Conservation (phyloP, 176 grass and related monocot genomes). For the Cenchrus americanus region DNA sequence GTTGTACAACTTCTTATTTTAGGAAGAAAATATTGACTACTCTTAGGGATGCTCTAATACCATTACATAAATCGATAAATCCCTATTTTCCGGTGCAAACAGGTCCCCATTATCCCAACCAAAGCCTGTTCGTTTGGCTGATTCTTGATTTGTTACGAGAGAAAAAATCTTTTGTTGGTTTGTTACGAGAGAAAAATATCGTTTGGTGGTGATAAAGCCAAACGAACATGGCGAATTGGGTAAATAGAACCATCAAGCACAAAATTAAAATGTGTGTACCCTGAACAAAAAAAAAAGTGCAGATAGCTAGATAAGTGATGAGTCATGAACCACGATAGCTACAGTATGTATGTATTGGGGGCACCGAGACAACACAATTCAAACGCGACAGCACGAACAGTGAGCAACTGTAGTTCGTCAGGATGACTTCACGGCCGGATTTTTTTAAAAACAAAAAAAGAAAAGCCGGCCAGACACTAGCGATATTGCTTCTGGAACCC, state of each 20-base stretch:
- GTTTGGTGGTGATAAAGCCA: too few species aligned
- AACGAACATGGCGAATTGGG: too few species aligned
- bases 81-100: background rate
- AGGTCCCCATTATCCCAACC: background rate
- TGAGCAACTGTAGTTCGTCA: background rate
- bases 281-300: background rate
- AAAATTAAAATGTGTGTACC: background rate
- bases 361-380: slow-evolving; percentile 17
- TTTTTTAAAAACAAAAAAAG: too few species aligned
- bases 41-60: background rate
- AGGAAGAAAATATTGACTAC: too few species aligned
- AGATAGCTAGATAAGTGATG: slow-evolving; percentile 20
- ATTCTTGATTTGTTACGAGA: too few species aligned
- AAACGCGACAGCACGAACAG: background rate
- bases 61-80: background rate
- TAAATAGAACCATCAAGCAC: background rate
- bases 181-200: too few species aligned
- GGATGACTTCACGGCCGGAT: background rate
- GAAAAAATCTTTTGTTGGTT: too few species aligned
- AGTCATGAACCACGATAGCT: slow-evolving; percentile 40
- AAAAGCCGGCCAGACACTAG: background rate
- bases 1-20: too few species aligned
- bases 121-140: too few species aligned
- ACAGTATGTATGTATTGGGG: slow-evolving; percentile 11
- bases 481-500: slow-evolving; percentile 40